These are phyloP conservation scores for Diaporthe helianthi DNA, from an alignment of 2,329 filamentous ascomycete species.

Conservation along the genomic window DNA sequence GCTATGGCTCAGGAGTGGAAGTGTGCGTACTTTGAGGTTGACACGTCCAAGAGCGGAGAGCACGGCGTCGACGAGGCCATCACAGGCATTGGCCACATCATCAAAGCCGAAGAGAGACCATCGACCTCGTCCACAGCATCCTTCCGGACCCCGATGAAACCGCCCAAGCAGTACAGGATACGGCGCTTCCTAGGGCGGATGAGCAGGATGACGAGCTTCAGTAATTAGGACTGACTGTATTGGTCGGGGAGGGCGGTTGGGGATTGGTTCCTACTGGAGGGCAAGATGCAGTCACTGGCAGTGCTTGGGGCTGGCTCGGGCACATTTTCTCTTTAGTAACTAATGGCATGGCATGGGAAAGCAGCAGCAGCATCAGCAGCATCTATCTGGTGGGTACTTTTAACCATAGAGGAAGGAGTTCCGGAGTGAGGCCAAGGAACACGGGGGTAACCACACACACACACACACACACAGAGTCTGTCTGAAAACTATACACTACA, in stretches of 20 bases:
- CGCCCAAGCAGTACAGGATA: slow-evolving; percentile 35
- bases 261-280: not conserved
- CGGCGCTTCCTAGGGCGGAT: slow-evolving; percentile 32
- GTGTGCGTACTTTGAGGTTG: slow-evolving; percentile 34
- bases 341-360: slow-evolving; percentile 23
- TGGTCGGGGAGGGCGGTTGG: not conserved
- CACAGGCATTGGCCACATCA: slow-evolving; percentile 31
- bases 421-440: slow-evolving; percentile 15
- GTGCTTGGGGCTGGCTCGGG: not conserved
- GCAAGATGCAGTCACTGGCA: not conserved
- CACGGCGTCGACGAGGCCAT: slow-evolving; percentile 34
- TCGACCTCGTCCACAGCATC: slow-evolving; percentile 34
- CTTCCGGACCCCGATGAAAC: slow-evolving; percentile 33
- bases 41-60: slow-evolving; percentile 31
- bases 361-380: not conserved
- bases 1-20: slow-evolving; percentile 33
- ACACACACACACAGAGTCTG: not conserved
- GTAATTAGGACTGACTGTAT: slow-evolving; percentile 4
- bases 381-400: not conserved
- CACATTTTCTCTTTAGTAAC: slow-evolving; percentile 17
- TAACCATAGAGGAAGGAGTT: slow-evolving; percentile 21
- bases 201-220: slow-evolving; percentile 34
- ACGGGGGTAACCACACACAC: not conserved
- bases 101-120: slow-evolving; percentile 32
- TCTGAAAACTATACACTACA: not conserved